Base-by-base conservation (phyloP, 257 asterid genomes). In the Fraxinus americana region DNA sequence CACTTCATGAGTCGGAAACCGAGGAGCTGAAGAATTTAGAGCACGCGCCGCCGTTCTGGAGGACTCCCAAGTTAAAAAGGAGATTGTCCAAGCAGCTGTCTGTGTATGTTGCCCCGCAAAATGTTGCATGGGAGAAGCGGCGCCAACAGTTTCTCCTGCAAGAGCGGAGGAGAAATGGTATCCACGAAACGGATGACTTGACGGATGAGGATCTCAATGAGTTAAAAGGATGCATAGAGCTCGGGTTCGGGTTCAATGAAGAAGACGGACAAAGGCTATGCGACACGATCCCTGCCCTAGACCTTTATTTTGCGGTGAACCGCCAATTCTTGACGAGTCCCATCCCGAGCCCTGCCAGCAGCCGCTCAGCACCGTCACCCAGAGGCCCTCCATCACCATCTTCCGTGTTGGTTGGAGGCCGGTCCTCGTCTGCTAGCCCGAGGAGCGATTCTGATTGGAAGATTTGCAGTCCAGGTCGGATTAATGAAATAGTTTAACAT, bases 191-290 rank as follows among this genome's bases (percentile, higher is more conserved):
- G 0, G 88, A 81, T 1, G 72, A 71, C 29, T 77, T 91, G 76
- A 91, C 96, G 2, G 98, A 93, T 63, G 98, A 90, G 85, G 98
- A 93, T 71, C 82, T 93, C 57, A 85, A 85, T 4, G 98, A 93
- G 88, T 88, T 93, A 1, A 93, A 87, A 77, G 98, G 97, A 8
- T 90, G 93, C 86, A 93, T 93, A n/a, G 97, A 93, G 79, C 77
- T 93, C n/a, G 98, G 98, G 14, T 93, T 93, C 73, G 98, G 98
- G 0, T 93, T 93, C 79, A 90, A 93, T 1, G 96, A 91, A 71
- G 91, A 90, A 75, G 85, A 88, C 34, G 97, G 94, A 3, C 94
- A 90, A 67, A 73, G 80, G 2, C 78, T 93, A 11, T 89, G 96
- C 50, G 16, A 43, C 50, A 43, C 50, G 16, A 43, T 43, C 16